Percentiles rank a stretch among this genome's conserved stretches.
phyloP scores from a whole-genome alignment of 306 rosid species.

The Trichosanthes cucumerina region DNA sequence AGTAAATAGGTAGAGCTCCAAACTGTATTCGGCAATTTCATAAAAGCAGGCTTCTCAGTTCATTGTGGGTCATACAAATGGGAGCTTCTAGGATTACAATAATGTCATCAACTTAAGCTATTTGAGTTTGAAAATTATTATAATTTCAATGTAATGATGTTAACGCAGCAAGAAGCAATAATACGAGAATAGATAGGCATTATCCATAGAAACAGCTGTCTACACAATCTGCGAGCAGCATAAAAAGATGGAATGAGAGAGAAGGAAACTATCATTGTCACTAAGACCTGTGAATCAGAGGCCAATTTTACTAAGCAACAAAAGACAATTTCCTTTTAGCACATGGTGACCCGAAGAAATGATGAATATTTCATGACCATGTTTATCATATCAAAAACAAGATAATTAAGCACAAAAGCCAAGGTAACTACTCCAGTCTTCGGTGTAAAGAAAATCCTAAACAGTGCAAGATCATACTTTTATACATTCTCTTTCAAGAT shows the following conservation, averaged over 20 bases:
- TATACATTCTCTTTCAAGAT: background rate
- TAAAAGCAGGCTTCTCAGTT: constrained; percentile 1
- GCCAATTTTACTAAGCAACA: constrained; percentile 17
- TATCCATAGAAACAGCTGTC: constrained; percentile 11
- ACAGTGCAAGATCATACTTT: background rate
- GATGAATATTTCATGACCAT: constrained; percentile 42
- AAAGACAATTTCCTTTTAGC: constrained; percentile 8
- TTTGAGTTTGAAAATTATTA: background rate
- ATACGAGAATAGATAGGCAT: constrained; percentile 7
- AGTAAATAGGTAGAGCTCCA: background rate
- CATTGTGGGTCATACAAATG: background rate
- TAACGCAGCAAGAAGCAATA: background rate
- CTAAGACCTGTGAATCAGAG: constrained; percentile 7
- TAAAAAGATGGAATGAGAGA: constrained; percentile 7
- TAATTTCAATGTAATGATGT: background rate
- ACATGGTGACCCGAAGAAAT: constrained; percentile 20
- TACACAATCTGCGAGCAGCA: background rate
- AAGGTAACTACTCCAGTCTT: constrained; percentile 4
- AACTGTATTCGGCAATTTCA: background rate
- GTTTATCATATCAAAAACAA: constrained; percentile 38
- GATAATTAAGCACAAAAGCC: background rate
- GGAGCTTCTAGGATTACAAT: background rate
- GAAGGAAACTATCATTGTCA: constrained; percentile 27
- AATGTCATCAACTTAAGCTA: constrained; percentile 1
- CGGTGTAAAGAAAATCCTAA: background rate